Conservation (phyloP, 805 yeast genomes). For the Pichia scutulata region DNA sequence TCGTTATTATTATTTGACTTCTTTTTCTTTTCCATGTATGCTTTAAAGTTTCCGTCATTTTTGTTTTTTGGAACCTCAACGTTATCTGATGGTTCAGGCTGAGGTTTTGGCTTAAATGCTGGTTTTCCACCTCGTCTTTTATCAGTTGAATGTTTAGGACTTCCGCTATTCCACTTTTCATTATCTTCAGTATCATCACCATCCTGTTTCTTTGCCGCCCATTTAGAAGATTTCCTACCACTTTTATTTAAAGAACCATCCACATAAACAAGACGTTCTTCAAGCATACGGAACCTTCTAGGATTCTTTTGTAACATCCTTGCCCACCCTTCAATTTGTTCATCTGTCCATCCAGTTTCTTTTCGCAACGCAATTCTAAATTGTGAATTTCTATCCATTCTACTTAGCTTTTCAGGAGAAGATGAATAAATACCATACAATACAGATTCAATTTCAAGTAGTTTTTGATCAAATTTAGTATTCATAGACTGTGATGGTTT, state of each 20-base stretch:
- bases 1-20: not conserved
- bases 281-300: constrained; percentile 50
- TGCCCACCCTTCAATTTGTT: constrained; percentile 92
- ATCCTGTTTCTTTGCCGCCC: constrained; percentile 12
- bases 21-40: constrained; percentile 20
- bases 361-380: constrained; percentile 44
- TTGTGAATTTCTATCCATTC: constrained; percentile 38
- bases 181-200: not conserved
- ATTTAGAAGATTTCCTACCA: constrained; percentile 16
- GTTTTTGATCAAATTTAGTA: constrained; percentile 23
- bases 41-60: constrained; percentile 9
- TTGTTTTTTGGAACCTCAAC: not conserved
- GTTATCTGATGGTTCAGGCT: not conserved
- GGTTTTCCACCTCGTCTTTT: constrained; percentile 10
- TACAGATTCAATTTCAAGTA: constrained; percentile 35
- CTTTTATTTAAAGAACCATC: constrained; percentile 28
- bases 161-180: not conserved
- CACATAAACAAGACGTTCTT: constrained; percentile 46
- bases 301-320: constrained; percentile 65
- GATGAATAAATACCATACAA: constrained; percentile 50
- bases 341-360: constrained; percentile 69
- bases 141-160: constrained; percentile 1
- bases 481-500: constrained; percentile 13
- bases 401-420: constrained; percentile 42
- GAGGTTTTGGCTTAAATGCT: not conserved